A percentile compares a stretch with the other conserved stretches of the same genome.
Evolutionary conservation across 768 basidiomycete genomes (phyloP).

Genomic region (Suillus decipiens): DNA sequence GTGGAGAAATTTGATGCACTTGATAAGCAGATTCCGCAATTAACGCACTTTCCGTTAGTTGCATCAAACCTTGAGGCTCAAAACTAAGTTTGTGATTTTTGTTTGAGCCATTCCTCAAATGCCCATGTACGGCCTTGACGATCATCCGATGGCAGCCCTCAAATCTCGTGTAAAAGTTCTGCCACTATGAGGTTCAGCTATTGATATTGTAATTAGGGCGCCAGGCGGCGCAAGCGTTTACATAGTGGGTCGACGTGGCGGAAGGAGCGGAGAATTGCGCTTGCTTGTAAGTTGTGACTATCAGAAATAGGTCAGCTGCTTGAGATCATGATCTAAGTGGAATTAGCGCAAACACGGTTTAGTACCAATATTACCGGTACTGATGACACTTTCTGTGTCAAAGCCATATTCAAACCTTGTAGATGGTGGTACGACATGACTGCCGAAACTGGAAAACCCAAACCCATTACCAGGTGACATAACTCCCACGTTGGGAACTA

Average conservation of each 20-base stretch:
- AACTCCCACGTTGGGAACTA: slow-evolving; percentile 12
- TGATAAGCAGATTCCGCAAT: neutral
- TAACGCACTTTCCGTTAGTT: neutral
- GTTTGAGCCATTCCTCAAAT: too few species aligned
- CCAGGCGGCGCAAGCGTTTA: neutral
- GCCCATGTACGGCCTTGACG: neutral
- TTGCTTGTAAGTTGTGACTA: too few species aligned
- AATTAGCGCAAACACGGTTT: too few species aligned
- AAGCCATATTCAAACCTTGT: too few species aligned
- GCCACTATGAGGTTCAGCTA: neutral
- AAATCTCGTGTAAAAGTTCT: neutral
- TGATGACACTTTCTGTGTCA: too few species aligned
- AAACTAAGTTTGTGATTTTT: neutral
- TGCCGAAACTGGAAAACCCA: slow-evolving; percentile 18
- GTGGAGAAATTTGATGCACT: neutral
- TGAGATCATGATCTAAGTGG: too few species aligned
- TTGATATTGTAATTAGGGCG: neutral
- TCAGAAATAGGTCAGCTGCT: too few species aligned
- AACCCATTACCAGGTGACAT: slow-evolving; percentile 20
- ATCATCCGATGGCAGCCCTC: neutral
- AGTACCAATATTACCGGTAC: too few species aligned
- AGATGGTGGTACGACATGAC: too few species aligned
- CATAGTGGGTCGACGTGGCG: too few species aligned
- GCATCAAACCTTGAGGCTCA: neutral
- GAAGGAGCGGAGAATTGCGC: too few species aligned